Conservation (phyloP, 176 grass and related monocot genomes). For the Ananas comosus region DNA sequence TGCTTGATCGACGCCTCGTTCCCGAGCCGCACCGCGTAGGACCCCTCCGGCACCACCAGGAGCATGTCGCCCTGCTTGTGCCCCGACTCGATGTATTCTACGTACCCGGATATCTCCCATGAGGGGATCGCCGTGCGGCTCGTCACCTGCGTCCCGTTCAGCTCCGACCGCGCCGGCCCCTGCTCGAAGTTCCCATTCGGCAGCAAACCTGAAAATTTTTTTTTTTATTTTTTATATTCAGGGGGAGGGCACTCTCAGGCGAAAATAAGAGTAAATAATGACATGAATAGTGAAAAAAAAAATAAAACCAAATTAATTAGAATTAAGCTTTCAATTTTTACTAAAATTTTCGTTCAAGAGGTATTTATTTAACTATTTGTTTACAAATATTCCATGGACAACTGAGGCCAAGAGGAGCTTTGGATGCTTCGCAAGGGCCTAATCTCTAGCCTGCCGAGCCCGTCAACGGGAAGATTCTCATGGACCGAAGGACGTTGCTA, state of each 20-base stretch:
- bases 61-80: slow-evolving; percentile 76
- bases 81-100: slow-evolving; percentile 83
- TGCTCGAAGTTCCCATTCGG: slow-evolving; percentile 89
- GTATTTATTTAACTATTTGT: too few species aligned
- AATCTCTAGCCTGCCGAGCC: too few species aligned
- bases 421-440: too few species aligned
- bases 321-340: too few species aligned
- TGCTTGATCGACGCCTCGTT: slow-evolving; percentile 85
- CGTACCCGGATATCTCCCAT: slow-evolving; percentile 55
- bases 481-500: too few species aligned
- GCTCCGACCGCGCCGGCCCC: slow-evolving; percentile 34
- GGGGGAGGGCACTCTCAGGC: not conserved
- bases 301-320: too few species aligned
- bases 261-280: not conserved
- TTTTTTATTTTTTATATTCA: not conserved
- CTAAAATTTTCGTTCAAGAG: too few species aligned
- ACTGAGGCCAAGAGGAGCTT: too few species aligned
- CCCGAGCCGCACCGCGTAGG: slow-evolving; percentile 63
- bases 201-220: slow-evolving; percentile 45
- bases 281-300: too few species aligned
- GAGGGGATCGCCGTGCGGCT: slow-evolving; percentile 37
- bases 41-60: slow-evolving; percentile 66
- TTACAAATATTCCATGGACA: too few species aligned
- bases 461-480: too few species aligned
- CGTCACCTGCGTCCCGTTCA: slow-evolving; percentile 63